These are phyloP conservation scores for Ceratopteris richardii DNA, from an alignment of 75 land plant genomes.

Conservation along the genomic window DNA sequence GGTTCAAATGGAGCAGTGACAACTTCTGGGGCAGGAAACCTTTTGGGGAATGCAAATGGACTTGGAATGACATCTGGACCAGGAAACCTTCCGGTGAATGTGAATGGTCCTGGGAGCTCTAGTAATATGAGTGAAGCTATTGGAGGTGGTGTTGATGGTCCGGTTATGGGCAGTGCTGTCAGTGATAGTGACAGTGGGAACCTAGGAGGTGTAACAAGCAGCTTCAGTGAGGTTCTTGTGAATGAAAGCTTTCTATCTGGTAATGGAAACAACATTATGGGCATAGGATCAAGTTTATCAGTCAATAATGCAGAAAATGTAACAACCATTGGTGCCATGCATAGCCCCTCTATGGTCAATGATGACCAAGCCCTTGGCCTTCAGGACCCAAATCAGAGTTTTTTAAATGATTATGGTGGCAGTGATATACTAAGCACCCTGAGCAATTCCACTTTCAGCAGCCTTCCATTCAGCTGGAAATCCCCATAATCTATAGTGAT, in stretches of 20 bases:
- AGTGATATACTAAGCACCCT: neutral
- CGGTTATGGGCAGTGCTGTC: neutral
- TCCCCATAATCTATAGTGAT: too few relatives aligned
- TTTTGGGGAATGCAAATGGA: neutral
- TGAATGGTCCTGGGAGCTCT: too few relatives aligned
- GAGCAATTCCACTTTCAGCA: too few relatives aligned
- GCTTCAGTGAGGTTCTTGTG: neutral
- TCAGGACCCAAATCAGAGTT: neutral
- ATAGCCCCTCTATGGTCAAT: neutral
- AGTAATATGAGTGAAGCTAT: constrained; percentile 4
- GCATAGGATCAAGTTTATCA: neutral
- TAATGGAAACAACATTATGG: neutral
- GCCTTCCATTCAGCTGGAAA: too few relatives aligned
- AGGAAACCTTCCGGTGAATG: too few relatives aligned
- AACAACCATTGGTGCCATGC: neutral
- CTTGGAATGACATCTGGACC: too few relatives aligned
- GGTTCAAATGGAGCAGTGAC: neutral
- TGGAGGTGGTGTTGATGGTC: neutral
- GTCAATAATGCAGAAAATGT: neutral
- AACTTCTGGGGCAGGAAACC: neutral
- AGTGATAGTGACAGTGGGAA: neutral
- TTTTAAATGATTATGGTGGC: neutral
- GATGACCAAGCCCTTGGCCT: neutral
- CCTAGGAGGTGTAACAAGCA: neutral
- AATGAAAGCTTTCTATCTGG: neutral